Conservation (phyloP, 345 rosid genomes). For the Zanthoxylum bungeanum region DNA sequence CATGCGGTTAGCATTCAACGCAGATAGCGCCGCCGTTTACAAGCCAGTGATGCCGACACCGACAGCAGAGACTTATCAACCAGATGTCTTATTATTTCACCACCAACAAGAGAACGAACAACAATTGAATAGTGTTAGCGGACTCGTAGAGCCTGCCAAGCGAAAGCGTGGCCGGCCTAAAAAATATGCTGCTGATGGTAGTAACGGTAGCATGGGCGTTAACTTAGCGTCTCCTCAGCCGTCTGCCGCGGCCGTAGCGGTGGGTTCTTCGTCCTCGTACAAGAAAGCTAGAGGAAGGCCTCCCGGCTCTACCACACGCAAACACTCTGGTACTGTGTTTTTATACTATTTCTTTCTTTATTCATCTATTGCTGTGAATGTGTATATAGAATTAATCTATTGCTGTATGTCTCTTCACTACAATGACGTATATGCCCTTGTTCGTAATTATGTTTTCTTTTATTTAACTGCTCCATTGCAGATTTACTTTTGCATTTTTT, state of each 20-base stretch:
- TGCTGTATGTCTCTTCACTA: background rate
- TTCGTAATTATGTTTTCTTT: too few species aligned
- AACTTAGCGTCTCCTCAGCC: conserved; percentile 17
- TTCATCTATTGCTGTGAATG: background rate
- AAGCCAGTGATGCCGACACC: conserved; percentile 17
- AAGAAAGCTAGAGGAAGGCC: conserved; percentile 43
- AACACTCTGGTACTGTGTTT: conserved; percentile 20
- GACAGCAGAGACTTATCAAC: background rate
- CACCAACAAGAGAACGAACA: background rate
- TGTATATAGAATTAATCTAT: background rate
- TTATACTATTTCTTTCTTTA: background rate
- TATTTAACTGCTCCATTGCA: background rate
- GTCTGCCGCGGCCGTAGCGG: conserved; percentile 6
- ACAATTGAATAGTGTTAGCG: background rate
- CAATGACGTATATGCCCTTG: conserved; percentile 1
- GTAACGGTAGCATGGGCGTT: conserved; percentile 3
- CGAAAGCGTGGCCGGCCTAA: conserved; percentile 23
- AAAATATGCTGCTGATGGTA: conserved; percentile 4
- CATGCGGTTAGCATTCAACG: conserved; percentile 18
- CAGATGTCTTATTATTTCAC: background rate
- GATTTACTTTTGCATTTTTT: background rate
- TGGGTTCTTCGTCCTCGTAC: conserved; percentile 11
- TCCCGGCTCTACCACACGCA: conserved; percentile 33
- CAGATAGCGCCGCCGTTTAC: conserved; percentile 14
- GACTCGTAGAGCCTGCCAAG: conserved; percentile 8